Percentiles rank a stretch among this genome's conserved stretches.
Conservation (phyloP, 768 basidiomycete genomes). For the Tubosaeta brunneosetosa region DNA sequence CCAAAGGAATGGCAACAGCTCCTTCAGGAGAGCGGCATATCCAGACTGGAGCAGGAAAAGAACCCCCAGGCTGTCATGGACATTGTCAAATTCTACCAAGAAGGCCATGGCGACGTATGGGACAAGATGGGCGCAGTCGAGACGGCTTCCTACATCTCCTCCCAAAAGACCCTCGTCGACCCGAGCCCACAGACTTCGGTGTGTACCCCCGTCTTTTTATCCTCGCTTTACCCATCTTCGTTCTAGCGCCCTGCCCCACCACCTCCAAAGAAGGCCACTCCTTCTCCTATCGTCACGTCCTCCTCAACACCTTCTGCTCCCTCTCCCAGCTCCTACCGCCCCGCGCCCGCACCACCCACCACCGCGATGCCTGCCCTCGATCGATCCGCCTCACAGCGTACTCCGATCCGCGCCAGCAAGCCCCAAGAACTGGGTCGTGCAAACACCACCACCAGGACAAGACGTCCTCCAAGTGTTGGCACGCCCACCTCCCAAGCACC, state of each 20-base stretch:
- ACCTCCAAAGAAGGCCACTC: slow-evolving; percentile 38
- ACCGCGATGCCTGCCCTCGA: slow-evolving; percentile 68
- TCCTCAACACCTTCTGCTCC: slow-evolving; percentile 28
- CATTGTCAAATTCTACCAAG: slow-evolving; percentile 98
- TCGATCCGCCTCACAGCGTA: slow-evolving; percentile 82
- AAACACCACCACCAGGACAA: slow-evolving; percentile 67
- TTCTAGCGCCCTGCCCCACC: slow-evolving; percentile 37
- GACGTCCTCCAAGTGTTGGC: slow-evolving; percentile 46
- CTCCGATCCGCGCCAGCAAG: slow-evolving; percentile 51
- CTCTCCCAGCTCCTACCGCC: slow-evolving; percentile 55
- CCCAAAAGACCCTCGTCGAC: slow-evolving; percentile 36
- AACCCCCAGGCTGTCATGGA: slow-evolving; percentile 98
- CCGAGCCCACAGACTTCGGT: slow-evolving; percentile 56
- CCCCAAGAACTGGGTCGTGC: slow-evolving; percentile 49
- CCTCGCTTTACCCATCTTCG: slow-evolving; percentile 1
- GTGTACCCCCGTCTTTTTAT: slow-evolving; percentile 19
- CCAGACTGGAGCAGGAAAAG: slow-evolving; percentile 90
- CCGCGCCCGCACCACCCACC: slow-evolving; percentile 70
- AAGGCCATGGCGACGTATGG: slow-evolving; percentile 77
- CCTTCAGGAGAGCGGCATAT: slow-evolving; percentile 92
- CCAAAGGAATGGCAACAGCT: slow-evolving; percentile 99
- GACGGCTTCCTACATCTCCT: slow-evolving; percentile 15
- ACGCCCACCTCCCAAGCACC: slow-evolving; percentile 22
- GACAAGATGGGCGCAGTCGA: slow-evolving; percentile 73
- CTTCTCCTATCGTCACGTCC: slow-evolving; percentile 26